Evolutionary conservation across 176 grass and related monocot genomes (phyloP).

Genomic region (Stipa capillata): DNA sequence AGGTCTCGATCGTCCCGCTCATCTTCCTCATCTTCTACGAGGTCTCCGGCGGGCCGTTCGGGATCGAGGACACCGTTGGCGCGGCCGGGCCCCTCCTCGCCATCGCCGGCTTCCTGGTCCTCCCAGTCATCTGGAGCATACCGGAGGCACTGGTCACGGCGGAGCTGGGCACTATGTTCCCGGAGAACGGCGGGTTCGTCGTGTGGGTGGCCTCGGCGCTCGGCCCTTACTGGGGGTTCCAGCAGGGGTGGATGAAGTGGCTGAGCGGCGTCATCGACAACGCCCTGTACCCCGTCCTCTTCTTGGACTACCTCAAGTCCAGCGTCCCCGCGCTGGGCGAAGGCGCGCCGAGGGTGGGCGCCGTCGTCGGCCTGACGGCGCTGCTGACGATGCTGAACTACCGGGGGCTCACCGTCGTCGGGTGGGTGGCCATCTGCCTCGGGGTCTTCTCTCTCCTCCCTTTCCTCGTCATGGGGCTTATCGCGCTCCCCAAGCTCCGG

Average conservation of each 20-base stretch:
- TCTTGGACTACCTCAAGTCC: background rate
- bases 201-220: constrained; percentile 8
- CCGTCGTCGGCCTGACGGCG: background rate
- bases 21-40: constrained; percentile 94
- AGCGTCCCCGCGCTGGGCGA: background rate
- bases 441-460: background rate
- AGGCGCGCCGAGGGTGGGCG: background rate
- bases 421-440: background rate
- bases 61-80: constrained; percentile 48
- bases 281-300: background rate
- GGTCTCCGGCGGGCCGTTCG: constrained; percentile 69
- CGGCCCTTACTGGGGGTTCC: constrained; percentile 8
- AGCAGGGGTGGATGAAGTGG: constrained; percentile 5
- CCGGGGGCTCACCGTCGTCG: background rate
- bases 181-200: background rate
- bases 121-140: constrained; percentile 15
- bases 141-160: constrained; percentile 2
- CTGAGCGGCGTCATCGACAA: constrained; percentile 11
- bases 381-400: background rate
- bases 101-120: constrained; percentile 40
- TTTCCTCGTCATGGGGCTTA: background rate
- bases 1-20: constrained; percentile 55
- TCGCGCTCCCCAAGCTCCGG: background rate
- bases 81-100: constrained; percentile 53
- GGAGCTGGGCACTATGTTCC: constrained; percentile 9